Evolutionary conservation across 495 filamentous ascomycete species (phyloP).

Genomic region (Letharia columbiana): DNA sequence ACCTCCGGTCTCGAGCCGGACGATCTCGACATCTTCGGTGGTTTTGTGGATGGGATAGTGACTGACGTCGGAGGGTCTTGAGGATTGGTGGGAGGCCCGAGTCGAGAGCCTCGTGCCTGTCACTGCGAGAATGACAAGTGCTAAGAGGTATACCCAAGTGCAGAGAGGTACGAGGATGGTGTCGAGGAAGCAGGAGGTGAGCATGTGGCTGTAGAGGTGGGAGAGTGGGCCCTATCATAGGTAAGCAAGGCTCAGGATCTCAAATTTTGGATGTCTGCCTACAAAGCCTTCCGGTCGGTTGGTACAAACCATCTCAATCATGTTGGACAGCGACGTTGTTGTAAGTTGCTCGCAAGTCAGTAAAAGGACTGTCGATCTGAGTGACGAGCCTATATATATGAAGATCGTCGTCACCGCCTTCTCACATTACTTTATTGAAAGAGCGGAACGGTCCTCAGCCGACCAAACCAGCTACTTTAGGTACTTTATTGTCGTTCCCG

Average conservation of each 20-base stretch:
- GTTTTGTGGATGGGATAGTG: slow-evolving; percentile 6
- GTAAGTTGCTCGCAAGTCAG: neutral
- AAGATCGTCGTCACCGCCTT: neutral
- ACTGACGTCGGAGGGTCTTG: slow-evolving; percentile 1
- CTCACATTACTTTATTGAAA: neutral
- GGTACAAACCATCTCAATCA: slow-evolving; percentile 26
- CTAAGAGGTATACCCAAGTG: slow-evolving; percentile 26
- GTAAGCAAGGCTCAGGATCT: slow-evolving; percentile 2
- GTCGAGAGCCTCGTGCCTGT: neutral
- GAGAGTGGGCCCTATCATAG: slow-evolving; percentile 28
- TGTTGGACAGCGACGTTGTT: neutral
- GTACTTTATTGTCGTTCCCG: neutral
- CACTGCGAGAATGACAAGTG: slow-evolving; percentile 21
- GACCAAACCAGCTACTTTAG: neutral
- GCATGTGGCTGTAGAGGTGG: slow-evolving; percentile 29
- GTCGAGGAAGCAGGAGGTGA: slow-evolving; percentile 34
- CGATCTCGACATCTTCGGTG: slow-evolving; percentile 6
- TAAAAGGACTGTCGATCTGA: neutral
- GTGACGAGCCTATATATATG: neutral
- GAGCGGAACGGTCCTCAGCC: neutral
- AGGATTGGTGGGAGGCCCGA: neutral
- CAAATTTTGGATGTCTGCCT: slow-evolving; percentile 4
- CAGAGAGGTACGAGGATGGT: slow-evolving; percentile 32
- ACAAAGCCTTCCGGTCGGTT: slow-evolving; percentile 34
- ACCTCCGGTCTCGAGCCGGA: neutral